Percentiles rank a stretch among this genome's conserved stretches.
phyloP scores from a whole-genome alignment of 2,329 filamentous ascomycete genomes.

The Colletotrichum sp. region DNA sequence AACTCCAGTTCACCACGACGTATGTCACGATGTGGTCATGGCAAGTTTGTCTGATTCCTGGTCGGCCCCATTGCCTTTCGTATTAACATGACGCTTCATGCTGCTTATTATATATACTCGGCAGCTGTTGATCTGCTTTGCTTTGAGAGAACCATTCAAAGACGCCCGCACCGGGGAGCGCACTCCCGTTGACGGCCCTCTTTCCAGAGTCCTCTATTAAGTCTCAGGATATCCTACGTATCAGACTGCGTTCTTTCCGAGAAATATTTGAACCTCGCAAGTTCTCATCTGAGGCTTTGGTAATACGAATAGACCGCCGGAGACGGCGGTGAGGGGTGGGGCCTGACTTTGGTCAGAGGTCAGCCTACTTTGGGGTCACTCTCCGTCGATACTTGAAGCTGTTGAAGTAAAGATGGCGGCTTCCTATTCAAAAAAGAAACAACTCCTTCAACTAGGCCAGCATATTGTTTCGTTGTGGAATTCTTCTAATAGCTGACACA shows the following conservation, averaged over 20 bases:
- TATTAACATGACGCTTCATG: rapidly evolving
- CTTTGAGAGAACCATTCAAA: neutral
- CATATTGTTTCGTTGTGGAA: neutral
- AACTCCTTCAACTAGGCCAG: too few relatives aligned
- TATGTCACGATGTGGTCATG: neutral
- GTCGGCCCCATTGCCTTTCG: rapidly evolving
- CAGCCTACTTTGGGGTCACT: neutral
- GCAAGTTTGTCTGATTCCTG: neutral
- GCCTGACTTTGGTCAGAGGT: neutral
- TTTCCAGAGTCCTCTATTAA: neutral
- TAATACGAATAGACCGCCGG: neutral
- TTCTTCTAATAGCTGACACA: rapidly evolving
- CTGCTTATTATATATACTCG: rapidly evolving
- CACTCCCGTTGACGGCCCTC: neutral
- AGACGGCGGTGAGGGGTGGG: neutral
- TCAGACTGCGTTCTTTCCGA: rapidly evolving
- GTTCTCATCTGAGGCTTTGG: rapidly evolving
- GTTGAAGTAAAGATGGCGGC: too few relatives aligned
- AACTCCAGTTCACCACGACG: neutral
- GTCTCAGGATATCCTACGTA: neutral
- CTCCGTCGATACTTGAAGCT: neutral
- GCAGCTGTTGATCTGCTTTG: rapidly evolving
- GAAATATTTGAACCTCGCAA: rapidly evolving
- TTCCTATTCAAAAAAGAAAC: too few relatives aligned
- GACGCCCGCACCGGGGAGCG: rapidly evolving